A percentile compares a stretch with the other conserved stretches of the same genome.
phyloP scores from a whole-genome alignment of 257 asterid genomes.

The Voacanga thouarsii region DNA sequence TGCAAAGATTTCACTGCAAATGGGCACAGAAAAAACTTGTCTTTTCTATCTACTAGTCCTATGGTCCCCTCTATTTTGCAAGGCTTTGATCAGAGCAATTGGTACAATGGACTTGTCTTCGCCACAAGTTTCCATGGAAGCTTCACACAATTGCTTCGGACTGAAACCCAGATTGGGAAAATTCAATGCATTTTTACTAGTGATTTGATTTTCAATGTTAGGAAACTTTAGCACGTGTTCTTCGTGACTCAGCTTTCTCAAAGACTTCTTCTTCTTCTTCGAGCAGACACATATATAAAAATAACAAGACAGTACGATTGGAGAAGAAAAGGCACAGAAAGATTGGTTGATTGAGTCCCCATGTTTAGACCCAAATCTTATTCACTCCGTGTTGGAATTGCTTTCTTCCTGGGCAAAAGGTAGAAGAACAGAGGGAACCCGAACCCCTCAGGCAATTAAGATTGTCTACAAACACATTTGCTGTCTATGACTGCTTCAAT shows the following conservation, averaged over 20 bases:
- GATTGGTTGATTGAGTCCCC: not conserved
- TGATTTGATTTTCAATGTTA: not conserved
- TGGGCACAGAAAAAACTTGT: conserved; percentile 1
- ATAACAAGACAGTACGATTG: not conserved
- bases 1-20: not conserved
- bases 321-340: not conserved
- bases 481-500: too few relatives aligned
- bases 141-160: not conserved
- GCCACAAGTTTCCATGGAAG: not conserved
- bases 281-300: too few relatives aligned
- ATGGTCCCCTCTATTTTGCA: not conserved
- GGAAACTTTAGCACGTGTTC: conserved; percentile 1
- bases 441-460: not conserved
- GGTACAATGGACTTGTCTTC: conserved; percentile 2
- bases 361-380: not conserved
- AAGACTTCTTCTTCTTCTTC: not conserved
- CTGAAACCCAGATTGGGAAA: not conserved
- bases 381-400: conserved; percentile 2
- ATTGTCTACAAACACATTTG: too few relatives aligned
- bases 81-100: not conserved
- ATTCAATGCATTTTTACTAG: conserved; percentile 14
- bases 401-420: not conserved
- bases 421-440: too few relatives aligned
- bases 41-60: not conserved
- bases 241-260: not conserved